phyloP scores from a whole-genome alignment of 352 stramenopile genomes.

The Thraustochytrium sp. region DNA sequence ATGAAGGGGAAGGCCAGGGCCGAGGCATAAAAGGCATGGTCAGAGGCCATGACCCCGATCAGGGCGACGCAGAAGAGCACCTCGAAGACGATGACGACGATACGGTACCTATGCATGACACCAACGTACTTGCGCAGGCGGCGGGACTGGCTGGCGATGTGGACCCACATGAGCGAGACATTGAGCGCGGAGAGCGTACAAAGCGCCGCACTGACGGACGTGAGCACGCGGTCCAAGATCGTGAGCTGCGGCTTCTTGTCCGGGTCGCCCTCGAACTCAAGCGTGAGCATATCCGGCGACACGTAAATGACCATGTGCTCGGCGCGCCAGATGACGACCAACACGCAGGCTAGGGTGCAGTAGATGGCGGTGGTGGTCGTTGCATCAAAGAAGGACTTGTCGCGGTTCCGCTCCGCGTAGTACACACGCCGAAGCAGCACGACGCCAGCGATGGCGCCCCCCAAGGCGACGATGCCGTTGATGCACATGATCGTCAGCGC shows the following conservation, averaged over 20 bases:
- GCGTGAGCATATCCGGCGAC: neutral
- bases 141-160: neutral
- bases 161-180: slow-evolving; percentile 22
- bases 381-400: neutral
- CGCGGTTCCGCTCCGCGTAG: neutral
- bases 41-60: neutral
- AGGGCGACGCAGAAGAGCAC: neutral
- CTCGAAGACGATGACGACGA: neutral
- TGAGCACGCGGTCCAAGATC: neutral
- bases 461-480: neutral
- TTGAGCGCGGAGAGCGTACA: neutral
- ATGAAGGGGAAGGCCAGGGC: slow-evolving; percentile 13
- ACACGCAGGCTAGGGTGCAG: neutral
- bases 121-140: neutral
- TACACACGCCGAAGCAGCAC: neutral
- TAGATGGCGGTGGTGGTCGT: slow-evolving; percentile 10
- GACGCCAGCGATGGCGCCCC: neutral
- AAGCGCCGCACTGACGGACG: neutral
- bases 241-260: neutral
- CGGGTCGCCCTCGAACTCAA: neutral
- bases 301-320: neutral
- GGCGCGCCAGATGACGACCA: neutral
- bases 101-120: neutral
- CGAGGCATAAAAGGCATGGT: neutral
- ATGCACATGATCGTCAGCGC: neutral